Conservation (phyloP, 2,329 filamentous ascomycete species). For the Aspergillus transmontanensis region DNA sequence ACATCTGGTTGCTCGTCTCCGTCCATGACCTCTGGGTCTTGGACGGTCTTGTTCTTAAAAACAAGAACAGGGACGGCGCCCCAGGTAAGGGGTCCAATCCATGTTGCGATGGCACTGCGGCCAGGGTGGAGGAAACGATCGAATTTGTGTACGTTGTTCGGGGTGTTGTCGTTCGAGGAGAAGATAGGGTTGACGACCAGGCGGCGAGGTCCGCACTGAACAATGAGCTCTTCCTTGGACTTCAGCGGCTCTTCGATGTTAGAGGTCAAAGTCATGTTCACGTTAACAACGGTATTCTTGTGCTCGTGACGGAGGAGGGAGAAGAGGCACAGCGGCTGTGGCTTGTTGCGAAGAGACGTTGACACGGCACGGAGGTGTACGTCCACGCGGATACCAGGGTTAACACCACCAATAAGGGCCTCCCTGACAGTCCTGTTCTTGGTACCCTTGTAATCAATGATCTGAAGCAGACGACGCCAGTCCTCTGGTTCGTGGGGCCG, state of each 20-base stretch:
- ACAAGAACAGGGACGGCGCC: conserved; percentile 87
- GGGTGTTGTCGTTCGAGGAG: conserved; percentile 84
- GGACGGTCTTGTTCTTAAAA: conserved; percentile 62
- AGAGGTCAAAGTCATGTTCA: conserved; percentile 81
- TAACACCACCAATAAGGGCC: conserved; percentile 83
- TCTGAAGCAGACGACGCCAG: conserved; percentile 81
- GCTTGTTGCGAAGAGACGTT: conserved; percentile 51
- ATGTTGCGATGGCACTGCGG: conserved; percentile 83
- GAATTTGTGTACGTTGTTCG: conserved; percentile 97
- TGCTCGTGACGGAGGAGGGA: conserved; percentile 92
- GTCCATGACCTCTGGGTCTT: conserved; percentile 46
- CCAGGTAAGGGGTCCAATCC: conserved; percentile 90
- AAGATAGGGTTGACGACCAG: conserved; percentile 88
- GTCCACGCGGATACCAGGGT: conserved; percentile 78
- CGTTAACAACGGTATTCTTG: conserved; percentile 87
- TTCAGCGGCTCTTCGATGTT: conserved; percentile 76
- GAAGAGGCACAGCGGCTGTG: conserved; percentile 72
- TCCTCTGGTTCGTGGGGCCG: conserved; percentile 83
- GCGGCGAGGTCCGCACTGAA: conserved; percentile 86
- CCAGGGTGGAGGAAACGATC: conserved; percentile 90
- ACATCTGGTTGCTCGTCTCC: conserved; percentile 48
- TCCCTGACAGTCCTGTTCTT: conserved; percentile 77
- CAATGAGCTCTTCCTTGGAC: conserved; percentile 87
- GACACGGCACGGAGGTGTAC: conserved; percentile 70
- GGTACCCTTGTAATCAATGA: conserved; percentile 86